Conservation (phyloP, 169 alveolate species). For the Amoebophrya sp. region DNA sequence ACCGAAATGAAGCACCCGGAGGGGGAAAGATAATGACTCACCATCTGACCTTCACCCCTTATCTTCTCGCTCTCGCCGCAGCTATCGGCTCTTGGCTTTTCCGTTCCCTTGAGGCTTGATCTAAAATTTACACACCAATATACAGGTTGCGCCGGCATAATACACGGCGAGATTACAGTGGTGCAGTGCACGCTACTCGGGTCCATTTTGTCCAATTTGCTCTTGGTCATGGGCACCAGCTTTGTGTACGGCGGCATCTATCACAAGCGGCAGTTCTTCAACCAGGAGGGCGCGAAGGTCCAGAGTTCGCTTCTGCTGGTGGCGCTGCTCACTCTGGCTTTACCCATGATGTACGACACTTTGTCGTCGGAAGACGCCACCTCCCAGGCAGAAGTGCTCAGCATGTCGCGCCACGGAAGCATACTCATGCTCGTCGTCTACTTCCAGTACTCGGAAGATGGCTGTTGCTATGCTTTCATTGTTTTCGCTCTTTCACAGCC, state of each 20-base stretch:
- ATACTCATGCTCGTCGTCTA: slow-evolving; percentile 42
- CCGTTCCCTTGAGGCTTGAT: too few species aligned
- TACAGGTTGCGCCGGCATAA: slow-evolving; percentile 35
- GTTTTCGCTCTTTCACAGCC: too few species aligned
- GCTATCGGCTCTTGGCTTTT: too few species aligned
- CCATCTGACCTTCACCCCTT: too few species aligned
- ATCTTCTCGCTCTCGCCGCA: too few species aligned
- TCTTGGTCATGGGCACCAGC: slow-evolving; percentile 51
- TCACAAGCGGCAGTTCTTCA: slow-evolving; percentile 36
- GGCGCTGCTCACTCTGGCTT: slow-evolving; percentile 46
- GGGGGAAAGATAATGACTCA: too few species aligned
- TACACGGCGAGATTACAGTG: slow-evolving; percentile 47
- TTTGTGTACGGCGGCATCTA: slow-evolving; percentile 51
- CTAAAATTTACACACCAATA: too few species aligned
- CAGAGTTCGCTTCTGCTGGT: slow-evolving; percentile 44
- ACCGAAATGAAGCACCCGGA: too few species aligned
- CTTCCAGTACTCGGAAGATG: slow-evolving; percentile 35
- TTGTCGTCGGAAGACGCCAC: slow-evolving; percentile 22
- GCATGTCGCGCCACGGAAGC: slow-evolving; percentile 33
- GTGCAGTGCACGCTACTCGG: slow-evolving; percentile 53
- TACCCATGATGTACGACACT: slow-evolving; percentile 43
- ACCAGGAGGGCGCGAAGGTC: slow-evolving; percentile 48
- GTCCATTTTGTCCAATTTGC: slow-evolving; percentile 45
- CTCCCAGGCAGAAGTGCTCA: slow-evolving; percentile 18
- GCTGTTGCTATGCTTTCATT: slow-evolving; percentile 14